Base-by-base conservation (phyloP, 805 yeast species). In the Barnettozyma vustinii region DNA sequence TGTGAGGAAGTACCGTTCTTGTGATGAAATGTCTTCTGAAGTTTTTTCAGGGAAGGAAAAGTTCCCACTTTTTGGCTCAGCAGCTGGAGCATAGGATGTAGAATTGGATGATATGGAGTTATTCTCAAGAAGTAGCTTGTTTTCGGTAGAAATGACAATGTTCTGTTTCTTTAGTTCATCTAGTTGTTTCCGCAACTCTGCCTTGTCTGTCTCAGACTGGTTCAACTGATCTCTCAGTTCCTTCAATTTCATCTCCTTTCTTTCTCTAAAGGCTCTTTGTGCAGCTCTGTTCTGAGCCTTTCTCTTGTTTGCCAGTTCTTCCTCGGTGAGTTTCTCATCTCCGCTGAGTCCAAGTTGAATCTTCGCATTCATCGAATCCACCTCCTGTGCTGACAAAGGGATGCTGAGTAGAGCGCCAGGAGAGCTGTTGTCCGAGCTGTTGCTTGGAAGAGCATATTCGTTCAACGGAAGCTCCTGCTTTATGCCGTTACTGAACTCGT, bases 201-300 rank as follows among this genome's bases (percentile, higher is more conserved):
- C 72, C 47, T 77, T 75, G 53, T 80, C 81, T 35, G 60, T 67
- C 61, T 84, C 92, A 39, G 85, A 76, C 50, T 74, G 71, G 16
- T 69, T 66, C 52, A 88, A 67, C 61, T 80, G 81, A 3, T 66
- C 66, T 55, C 84, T 44, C 52, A 92, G 74, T 54, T 89, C 96
- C 61, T 81, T 79, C 81, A 94, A 77, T 61, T 87, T 88, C 46
- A 75, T 75, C 66, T 92, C 98, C 65, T 94, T 92, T 52, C 98
- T 79, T 68, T 94, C 98, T 49, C 98, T 75, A 69, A 89, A 92
- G 6, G 98, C 98, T 48, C 98, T 75, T 69, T 94, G 99, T 15
- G 98, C 98, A 3, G 97, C 97, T 59, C 98, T 77, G 66, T 94
- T 92, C 69, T 94, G 98, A 2, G 97, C 97, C 18, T 96, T 89